phyloP scores from a whole-genome alignment of 2,329 filamentous ascomycete species.

The Botrytis fabae region DNA sequence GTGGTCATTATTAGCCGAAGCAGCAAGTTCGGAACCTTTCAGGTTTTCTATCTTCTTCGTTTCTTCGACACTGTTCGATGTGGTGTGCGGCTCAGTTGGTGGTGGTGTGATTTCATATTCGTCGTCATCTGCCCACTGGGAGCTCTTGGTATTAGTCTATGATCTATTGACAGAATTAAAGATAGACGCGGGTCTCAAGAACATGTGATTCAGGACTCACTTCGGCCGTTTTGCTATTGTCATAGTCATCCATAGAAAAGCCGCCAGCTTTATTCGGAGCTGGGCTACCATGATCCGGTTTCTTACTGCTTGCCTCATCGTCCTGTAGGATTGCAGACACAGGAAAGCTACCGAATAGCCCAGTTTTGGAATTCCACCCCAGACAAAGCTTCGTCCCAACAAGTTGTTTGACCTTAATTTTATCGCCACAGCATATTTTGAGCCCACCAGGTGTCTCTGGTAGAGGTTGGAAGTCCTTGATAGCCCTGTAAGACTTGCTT shows the following conservation, averaged over 20 bases:
- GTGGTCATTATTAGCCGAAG: neutral
- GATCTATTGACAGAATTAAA: too few species aligned
- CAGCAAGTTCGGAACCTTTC: neutral
- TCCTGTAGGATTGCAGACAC: neutral
- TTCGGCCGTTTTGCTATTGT: neutral
- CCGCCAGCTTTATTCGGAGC: neutral
- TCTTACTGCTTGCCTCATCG: neutral
- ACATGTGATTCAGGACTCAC: neutral
- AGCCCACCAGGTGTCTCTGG: constrained; percentile 11
- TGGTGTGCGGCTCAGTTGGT: neutral
- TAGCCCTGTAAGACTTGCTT: constrained; percentile 21
- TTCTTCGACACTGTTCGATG: neutral
- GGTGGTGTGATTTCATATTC: neutral
- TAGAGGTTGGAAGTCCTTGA: neutral
- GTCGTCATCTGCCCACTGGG: neutral
- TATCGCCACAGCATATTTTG: constrained; percentile 29
- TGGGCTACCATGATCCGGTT: constrained; percentile 27
- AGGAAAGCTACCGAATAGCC: constrained; percentile 23
- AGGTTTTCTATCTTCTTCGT: neutral
- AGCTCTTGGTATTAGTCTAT: neutral
- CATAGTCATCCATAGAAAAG: constrained; percentile 2
- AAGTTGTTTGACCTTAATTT: constrained; percentile 29
- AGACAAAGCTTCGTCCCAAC: constrained; percentile 31
- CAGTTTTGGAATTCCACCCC: constrained; percentile 29
- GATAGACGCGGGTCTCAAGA: neutral